A percentile compares a stretch with the other conserved stretches of the same genome.
Evolutionary conservation across 1,139 yeast genomes (phyloP).

Genomic region (Candida anutae): DNA sequence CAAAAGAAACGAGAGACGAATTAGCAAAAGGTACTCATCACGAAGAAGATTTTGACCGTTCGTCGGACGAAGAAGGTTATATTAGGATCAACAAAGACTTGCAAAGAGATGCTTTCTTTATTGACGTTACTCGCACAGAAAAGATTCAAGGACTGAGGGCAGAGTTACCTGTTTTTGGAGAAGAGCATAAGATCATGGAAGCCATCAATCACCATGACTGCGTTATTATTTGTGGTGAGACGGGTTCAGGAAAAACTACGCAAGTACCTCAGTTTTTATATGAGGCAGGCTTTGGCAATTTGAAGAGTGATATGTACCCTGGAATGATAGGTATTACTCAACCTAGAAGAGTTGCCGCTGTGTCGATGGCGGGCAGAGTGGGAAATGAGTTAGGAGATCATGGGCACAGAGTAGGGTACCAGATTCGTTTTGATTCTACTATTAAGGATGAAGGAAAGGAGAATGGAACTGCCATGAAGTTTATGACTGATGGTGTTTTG

Average conservation of each 20-base stretch:
- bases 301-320: constrained; percentile 53
- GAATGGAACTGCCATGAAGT: constrained; percentile 69
- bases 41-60: constrained; percentile 57
- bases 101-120: constrained; percentile 59
- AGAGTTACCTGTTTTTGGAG: constrained; percentile 80
- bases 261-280: constrained; percentile 73
- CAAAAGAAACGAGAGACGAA: constrained; percentile 39
- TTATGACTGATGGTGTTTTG: constrained; percentile 98
- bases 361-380: constrained; percentile 93
- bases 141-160: constrained; percentile 61
- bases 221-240: constrained; percentile 86
- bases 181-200: constrained; percentile 93
- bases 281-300: constrained; percentile 80
- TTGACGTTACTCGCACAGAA: constrained; percentile 55
- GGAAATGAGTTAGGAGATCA: constrained; percentile 76
- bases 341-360: constrained; percentile 98
- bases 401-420: constrained; percentile 74
- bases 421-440: constrained; percentile 81
- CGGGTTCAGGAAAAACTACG: constrained; percentile 80
- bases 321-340: constrained; percentile 96
- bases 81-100: constrained; percentile 48
- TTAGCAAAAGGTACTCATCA: constrained; percentile 38
- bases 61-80: constrained; percentile 48
- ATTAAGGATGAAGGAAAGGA: constrained; percentile 44
- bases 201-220: constrained; percentile 91